These are phyloP conservation scores for Pseudogymnoascus sp. DNA, from an alignment of 2,329 filamentous ascomycete genomes.

Conservation along the genomic window DNA sequence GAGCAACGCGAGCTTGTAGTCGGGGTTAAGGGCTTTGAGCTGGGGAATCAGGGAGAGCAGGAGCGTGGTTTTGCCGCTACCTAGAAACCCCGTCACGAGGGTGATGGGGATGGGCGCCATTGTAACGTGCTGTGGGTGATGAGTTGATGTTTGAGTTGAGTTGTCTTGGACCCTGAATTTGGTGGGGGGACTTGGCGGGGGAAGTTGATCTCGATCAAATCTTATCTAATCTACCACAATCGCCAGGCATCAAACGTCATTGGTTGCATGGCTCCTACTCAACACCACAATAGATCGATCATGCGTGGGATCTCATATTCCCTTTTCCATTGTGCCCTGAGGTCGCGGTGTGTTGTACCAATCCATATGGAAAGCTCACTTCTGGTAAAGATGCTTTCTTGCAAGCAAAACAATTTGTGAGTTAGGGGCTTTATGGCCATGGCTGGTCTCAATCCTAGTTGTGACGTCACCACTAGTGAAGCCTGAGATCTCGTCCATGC, in stretches of 20 bases:
- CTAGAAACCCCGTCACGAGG: slow-evolving; percentile 92
- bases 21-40: slow-evolving; percentile 61
- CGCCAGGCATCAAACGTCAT: neutral
- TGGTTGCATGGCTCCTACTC: neutral
- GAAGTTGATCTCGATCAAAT: neutral
- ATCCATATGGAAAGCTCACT: neutral
- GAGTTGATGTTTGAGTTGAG: neutral
- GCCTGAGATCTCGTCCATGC: neutral
- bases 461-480: neutral
- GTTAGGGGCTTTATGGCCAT: neutral
- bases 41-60: slow-evolving; percentile 92
- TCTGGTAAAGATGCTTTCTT: neutral
- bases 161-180: neutral
- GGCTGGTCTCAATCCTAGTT: neutral
- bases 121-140: neutral
- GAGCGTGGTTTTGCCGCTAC: slow-evolving; percentile 91
- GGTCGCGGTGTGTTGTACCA: neutral
- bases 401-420: neutral
- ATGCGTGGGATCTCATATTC: neutral
- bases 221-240: slow-evolving; percentile 1
- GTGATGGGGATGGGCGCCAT: slow-evolving; percentile 79
- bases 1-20: slow-evolving; percentile 83
- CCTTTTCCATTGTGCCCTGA: neutral
- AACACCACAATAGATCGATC: neutral
- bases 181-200: neutral